Conservation (phyloP, 75 land plant genomes). For the Sequoia sempervirens region DNA sequence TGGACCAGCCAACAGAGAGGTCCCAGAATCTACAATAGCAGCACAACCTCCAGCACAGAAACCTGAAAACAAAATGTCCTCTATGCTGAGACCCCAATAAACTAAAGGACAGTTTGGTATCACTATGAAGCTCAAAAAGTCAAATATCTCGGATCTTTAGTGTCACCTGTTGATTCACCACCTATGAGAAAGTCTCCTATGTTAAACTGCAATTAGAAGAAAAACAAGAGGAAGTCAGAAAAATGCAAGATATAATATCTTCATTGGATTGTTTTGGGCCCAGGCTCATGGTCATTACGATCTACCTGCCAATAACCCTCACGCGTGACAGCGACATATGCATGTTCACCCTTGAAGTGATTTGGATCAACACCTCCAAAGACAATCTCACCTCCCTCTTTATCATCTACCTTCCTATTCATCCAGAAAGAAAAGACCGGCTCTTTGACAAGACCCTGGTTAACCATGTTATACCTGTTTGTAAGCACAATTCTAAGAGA, state of each 20-base stretch:
- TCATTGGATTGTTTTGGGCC: neutral
- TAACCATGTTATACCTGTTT: slow-evolving; percentile 88
- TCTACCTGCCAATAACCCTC: slow-evolving; percentile 98
- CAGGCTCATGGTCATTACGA: neutral
- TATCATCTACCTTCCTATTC: slow-evolving; percentile 70
- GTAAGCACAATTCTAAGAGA: neutral
- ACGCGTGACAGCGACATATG: slow-evolving; percentile 79
- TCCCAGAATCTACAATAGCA: slow-evolving; percentile 93
- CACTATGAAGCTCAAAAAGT: neutral
- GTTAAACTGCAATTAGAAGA: slow-evolving; percentile 49
- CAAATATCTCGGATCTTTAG: neutral
- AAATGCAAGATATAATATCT: neutral
- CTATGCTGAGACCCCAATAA: neutral
- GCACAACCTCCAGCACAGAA: slow-evolving; percentile 72
- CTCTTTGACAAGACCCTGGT: slow-evolving; percentile 78
- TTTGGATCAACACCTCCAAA: slow-evolving; percentile 94
- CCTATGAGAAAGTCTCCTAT: slow-evolving; percentile 83
- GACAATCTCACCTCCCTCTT: slow-evolving; percentile 84
- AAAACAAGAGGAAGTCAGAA: neutral
- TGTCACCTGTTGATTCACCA: slow-evolving; percentile 59
- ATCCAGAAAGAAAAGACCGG: slow-evolving; percentile 98
- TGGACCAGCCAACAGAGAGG: slow-evolving; percentile 67
- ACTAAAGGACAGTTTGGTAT: neutral
- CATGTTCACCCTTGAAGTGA: slow-evolving; percentile 82
- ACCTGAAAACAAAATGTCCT: slow-evolving; percentile 33